phyloP scores from a whole-genome alignment of 2,329 filamentous ascomycete species.

The Fusarium citri region DNA sequence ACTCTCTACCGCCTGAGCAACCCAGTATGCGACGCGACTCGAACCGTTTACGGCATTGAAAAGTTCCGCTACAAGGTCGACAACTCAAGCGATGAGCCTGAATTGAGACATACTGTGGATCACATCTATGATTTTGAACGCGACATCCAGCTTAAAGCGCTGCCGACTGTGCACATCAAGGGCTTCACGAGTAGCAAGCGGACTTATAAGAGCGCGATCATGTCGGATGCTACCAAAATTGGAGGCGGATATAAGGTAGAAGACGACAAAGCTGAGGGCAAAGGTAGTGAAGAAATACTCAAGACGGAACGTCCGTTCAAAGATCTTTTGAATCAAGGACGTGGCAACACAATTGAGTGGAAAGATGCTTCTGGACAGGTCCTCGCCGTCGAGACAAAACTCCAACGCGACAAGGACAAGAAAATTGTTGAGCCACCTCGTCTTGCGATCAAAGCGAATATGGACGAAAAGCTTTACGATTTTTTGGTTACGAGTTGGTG shows the following conservation, averaged over 20 bases:
- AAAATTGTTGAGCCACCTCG: conserved; percentile 33
- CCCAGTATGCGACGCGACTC: conserved; percentile 33
- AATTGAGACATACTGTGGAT: conserved; percentile 37
- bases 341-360: conserved; percentile 42
- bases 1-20: conserved; percentile 46
- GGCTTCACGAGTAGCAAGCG: conserved; percentile 40
- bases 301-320: conserved; percentile 34
- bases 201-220: conserved; percentile 31
- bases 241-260: conserved; percentile 37
- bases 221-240: conserved; percentile 31
- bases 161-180: conserved; percentile 25
- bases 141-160: conserved; percentile 10
- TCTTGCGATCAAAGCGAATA: conserved; percentile 34
- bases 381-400: conserved; percentile 44
- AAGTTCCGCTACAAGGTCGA: conserved; percentile 44
- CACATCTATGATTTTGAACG: conserved; percentile 48
- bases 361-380: conserved; percentile 36
- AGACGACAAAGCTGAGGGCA: neutral
- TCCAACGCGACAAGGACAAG: conserved; percentile 35
- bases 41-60: conserved; percentile 39
- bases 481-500: conserved; percentile 48
- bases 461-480: conserved; percentile 47
- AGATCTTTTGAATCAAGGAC: conserved; percentile 39
- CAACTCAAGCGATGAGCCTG: conserved; percentile 18
- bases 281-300: conserved; percentile 29